These are phyloP conservation scores for Phytopythium ostracodes DNA, from an alignment of 352 stramenopile genomes.

Conservation along the genomic window DNA sequence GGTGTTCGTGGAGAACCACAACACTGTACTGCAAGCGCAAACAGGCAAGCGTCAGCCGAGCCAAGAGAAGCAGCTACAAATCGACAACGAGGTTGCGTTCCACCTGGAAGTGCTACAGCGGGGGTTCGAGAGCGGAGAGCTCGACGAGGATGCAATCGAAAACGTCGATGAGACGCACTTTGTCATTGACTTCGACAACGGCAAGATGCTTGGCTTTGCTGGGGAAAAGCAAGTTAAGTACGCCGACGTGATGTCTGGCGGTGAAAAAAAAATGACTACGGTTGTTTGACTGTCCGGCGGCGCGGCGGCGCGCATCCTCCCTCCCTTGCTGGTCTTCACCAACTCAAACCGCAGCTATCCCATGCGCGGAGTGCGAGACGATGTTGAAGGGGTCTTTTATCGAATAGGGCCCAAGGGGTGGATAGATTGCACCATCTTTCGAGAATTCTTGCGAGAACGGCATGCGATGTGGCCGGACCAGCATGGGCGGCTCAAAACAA, in stretches of 20 bases:
- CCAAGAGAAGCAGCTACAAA: constrained; percentile 9
- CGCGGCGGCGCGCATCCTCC: background rate
- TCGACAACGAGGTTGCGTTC: constrained; percentile 11
- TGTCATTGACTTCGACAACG: constrained; percentile 18
- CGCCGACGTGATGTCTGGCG: constrained; percentile 14
- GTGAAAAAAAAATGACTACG: constrained; percentile 20
- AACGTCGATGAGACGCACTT: constrained; percentile 31
- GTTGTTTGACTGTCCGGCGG: constrained; percentile 15
- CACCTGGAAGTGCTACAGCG: constrained; percentile 16
- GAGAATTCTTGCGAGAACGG: constrained; percentile 15
- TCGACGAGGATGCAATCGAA: constrained; percentile 18
- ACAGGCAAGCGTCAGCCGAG: constrained; percentile 10
- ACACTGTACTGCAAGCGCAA: constrained; percentile 10
- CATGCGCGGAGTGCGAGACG: constrained; percentile 12
- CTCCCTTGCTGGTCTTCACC: constrained; percentile 21
- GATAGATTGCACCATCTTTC: constrained; percentile 16
- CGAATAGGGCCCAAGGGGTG: constrained; percentile 15
- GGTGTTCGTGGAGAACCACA: constrained; percentile 13
- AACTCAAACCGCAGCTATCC: constrained; percentile 13
- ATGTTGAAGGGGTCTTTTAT: constrained; percentile 15
- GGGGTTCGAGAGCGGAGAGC: constrained; percentile 12
- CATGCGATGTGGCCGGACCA: constrained; percentile 9
- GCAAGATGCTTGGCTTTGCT: constrained; percentile 14
- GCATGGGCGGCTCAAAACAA: constrained; percentile 10
- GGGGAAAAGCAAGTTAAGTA: constrained; percentile 16